Evolutionary conservation across 2,329 filamentous ascomycete species (phyloP), one percentile per base, ranked within the genome.

Genomic region (Monosporascus sp.): DNA sequence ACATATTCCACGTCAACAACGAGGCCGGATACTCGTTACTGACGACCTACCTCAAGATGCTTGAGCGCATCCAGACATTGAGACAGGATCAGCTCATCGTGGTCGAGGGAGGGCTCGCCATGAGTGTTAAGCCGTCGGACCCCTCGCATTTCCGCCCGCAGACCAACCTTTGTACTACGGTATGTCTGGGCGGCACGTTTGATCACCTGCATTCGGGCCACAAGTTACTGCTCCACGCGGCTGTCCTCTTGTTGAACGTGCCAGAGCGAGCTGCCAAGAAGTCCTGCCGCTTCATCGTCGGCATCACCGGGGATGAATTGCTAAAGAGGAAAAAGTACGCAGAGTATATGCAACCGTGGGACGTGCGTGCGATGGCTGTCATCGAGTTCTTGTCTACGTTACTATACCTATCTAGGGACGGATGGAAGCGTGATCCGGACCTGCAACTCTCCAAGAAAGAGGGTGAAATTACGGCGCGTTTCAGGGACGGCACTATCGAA

Each of bases 151-250:
- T 53, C 22, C 49, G 59, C 17, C 37, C 62, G 3, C 62, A 63
- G 43, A 67, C 67, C 2, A 57, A 58, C 24, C 63, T 69, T 43
- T 81, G 89, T 67, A 72, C 76, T 54, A 79, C 82, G 15, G 87
- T 95, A 48, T 89, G 87, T 50, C 82, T 97, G 14, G 94, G 93
- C 31, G 94, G 94, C 9, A 99, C 94, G 0, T 99, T 97, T 71
- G 94, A 99, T 69, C 91, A 97, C 70, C 80, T 99, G 22, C 94
- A 99, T 67, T 85, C 89, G 4, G 94, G 94, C 6, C 94, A 99
- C 75, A 99, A 97, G 72, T 78, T 97, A n/a, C 81, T 99, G 20
- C 81, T 99, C 20, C 91, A 92, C n/a, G 92, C 92, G 56, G 89
- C 88, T 0, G 82, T 86, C 0, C 81, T 97, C 52, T 79, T 90